Evolutionary conservation across 106 monocot species (phyloP).

Genomic region (Posidonia australis): DNA sequence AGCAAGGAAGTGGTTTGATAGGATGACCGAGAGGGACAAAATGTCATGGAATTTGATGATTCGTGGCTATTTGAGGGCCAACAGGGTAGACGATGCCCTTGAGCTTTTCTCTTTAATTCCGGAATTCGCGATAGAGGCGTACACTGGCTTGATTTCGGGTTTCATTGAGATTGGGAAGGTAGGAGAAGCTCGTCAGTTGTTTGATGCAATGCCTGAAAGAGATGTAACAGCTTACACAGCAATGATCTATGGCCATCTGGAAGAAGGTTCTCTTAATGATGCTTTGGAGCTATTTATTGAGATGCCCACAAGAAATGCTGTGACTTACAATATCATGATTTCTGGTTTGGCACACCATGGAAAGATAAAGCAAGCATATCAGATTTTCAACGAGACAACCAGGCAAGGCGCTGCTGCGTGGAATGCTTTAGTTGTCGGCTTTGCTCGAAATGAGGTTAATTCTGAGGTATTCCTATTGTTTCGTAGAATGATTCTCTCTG

Average conservation of each 20-base stretch:
- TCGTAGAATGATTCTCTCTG: slow-evolving; percentile 25
- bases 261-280: slow-evolving; percentile 22
- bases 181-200: slow-evolving; percentile 22
- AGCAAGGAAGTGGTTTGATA: slow-evolving; percentile 38
- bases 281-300: slow-evolving; percentile 18
- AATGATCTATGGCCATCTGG: slow-evolving; percentile 28
- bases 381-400: slow-evolving; percentile 15
- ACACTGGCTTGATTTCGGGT: slow-evolving; percentile 22
- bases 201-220: slow-evolving; percentile 21
- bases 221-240: slow-evolving; percentile 32
- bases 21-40: slow-evolving; percentile 29
- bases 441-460: slow-evolving; percentile 20
- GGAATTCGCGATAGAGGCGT: slow-evolving; percentile 20
- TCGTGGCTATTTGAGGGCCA: slow-evolving; percentile 19
- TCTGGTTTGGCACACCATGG: slow-evolving; percentile 26
- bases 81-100: slow-evolving; percentile 20
- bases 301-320: slow-evolving; percentile 24
- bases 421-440: slow-evolving; percentile 23
- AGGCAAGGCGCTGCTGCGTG: slow-evolving; percentile 14
- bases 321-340: slow-evolving; percentile 40
- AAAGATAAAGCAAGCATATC: slow-evolving; percentile 24
- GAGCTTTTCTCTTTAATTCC: slow-evolving; percentile 27
- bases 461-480: slow-evolving; percentile 29
- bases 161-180: slow-evolving; percentile 20
- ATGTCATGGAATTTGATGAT: slow-evolving; percentile 40